phyloP scores from a whole-genome alignment of 1,284 basidiomycete species.

The Rhodotorula mucilaginosa region DNA sequence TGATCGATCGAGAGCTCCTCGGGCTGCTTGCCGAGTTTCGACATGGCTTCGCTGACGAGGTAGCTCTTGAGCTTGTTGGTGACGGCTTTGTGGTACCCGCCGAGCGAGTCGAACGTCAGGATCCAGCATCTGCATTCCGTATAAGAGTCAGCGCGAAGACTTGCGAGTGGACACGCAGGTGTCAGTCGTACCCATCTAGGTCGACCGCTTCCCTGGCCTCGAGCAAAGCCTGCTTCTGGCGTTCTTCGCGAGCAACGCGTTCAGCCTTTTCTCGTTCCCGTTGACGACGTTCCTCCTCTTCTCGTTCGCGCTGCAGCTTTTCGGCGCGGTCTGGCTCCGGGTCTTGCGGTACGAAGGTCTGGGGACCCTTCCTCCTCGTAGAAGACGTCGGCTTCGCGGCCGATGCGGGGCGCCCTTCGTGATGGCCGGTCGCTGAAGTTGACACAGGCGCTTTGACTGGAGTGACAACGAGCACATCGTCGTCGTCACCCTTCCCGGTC shows the following conservation, averaged over 20 bases:
- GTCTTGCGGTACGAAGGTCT: neutral
- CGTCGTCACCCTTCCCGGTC: neutral
- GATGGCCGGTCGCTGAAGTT: neutral
- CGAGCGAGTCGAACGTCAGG: slow-evolving; percentile 84
- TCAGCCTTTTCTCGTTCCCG: neutral
- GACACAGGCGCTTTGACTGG: neutral
- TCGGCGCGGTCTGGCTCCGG: neutral
- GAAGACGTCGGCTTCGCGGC: neutral
- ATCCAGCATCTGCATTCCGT: slow-evolving; percentile 61
- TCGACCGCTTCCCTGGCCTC: neutral
- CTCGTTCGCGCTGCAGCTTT: neutral
- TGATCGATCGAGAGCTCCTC: slow-evolving; percentile 50
- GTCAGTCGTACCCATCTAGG: neutral
- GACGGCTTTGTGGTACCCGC: slow-evolving; percentile 64
- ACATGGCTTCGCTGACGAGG: slow-evolving; percentile 71
- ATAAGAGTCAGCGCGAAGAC: no score
- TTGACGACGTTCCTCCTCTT: neutral
- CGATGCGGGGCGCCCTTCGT: no score
- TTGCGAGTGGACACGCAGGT: no score
- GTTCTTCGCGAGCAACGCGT: neutral
- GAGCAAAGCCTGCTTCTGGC: neutral
- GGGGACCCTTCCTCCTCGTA: neutral
- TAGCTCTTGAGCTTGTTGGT: slow-evolving; percentile 65
- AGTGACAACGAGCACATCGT: neutral
- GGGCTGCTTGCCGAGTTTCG: slow-evolving; percentile 77